Evolutionary conservation across 345 rosid species (phyloP).

Genomic region (Aethionema arabicum): DNA sequence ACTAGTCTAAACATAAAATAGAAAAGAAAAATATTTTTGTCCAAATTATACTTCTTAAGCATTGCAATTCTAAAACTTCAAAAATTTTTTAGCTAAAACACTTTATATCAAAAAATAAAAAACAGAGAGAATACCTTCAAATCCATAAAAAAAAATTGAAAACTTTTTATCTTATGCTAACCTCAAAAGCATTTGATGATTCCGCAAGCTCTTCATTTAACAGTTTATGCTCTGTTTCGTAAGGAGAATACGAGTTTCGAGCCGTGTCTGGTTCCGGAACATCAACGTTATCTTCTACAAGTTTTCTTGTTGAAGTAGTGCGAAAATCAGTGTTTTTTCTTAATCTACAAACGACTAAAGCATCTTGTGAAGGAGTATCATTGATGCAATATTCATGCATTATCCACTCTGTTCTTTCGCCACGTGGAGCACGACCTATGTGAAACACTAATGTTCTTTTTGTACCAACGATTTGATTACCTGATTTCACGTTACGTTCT

Average conservation of each 20-base stretch:
- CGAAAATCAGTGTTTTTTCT: conserved; percentile 61
- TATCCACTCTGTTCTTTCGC: conserved; percentile 94
- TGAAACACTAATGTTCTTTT: conserved; percentile 96
- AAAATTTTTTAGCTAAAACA: background rate
- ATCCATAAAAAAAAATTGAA: background rate
- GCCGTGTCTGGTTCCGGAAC: too few relatives aligned
- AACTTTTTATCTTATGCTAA: conserved; percentile 15
- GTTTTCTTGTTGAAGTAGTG: conserved; percentile 34
- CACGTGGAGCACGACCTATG: conserved; percentile 82
- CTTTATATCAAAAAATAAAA: background rate
- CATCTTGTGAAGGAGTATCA: conserved; percentile 57
- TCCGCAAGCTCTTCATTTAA: conserved; percentile 41
- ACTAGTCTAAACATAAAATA: too few relatives aligned
- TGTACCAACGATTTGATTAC: conserved; percentile 58
- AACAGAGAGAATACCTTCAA: background rate
- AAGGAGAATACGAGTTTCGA: conserved; percentile 38
- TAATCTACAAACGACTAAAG: conserved; percentile 84
- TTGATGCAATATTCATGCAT: conserved; percentile 82
- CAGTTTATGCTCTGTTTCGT: conserved; percentile 49
- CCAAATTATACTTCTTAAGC: too few relatives aligned
- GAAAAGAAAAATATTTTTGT: too few relatives aligned
- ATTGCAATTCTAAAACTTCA: too few relatives aligned
- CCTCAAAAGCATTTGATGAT: conserved; percentile 53
- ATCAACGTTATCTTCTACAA: conserved; percentile 24
- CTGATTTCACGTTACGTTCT: conserved; percentile 70